phyloP scores from a whole-genome alignment of 2,329 filamentous ascomycete genomes.

The Aspergillus uvarum region DNA sequence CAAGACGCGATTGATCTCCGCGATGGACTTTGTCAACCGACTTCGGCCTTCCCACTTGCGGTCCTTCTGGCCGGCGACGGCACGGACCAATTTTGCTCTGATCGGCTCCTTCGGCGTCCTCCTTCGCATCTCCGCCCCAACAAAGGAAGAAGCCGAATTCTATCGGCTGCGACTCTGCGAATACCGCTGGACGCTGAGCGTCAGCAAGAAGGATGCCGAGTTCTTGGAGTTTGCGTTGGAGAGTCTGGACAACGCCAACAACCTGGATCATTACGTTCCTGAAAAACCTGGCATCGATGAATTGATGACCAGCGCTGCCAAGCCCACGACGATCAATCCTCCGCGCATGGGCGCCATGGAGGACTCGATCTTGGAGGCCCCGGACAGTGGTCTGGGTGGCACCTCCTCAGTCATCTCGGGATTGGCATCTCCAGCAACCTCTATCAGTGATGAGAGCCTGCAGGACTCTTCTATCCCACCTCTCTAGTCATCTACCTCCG shows the following conservation, averaged over 20 bases:
- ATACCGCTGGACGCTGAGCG: conserved; percentile 90
- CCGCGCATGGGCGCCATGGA: conserved; percentile 24
- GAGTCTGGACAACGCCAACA: conserved; percentile 71
- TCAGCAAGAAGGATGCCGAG: conserved; percentile 70
- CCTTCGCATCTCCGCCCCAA: conserved; percentile 84
- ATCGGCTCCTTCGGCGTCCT: conserved; percentile 92
- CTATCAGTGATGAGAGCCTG: conserved; percentile 33
- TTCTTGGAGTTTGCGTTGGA: conserved; percentile 66
- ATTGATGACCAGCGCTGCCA: conserved; percentile 35
- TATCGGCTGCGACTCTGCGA: conserved; percentile 82
- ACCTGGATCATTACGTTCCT: conserved; percentile 66
- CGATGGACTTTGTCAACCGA: conserved; percentile 96
- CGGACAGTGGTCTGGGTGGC: conserved; percentile 19
- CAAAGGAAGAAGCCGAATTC: conserved; percentile 86
- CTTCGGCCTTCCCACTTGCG: conserved; percentile 80
- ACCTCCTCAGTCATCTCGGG: conserved; percentile 41
- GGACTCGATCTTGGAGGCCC: conserved; percentile 28
- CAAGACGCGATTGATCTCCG: conserved; percentile 89
- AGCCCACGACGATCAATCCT: conserved; percentile 21
- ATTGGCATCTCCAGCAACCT: conserved; percentile 39
- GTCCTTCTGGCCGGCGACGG: conserved; percentile 71
- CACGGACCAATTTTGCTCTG: conserved; percentile 74
- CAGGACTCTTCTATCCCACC: conserved; percentile 22
- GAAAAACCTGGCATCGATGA: conserved; percentile 65
- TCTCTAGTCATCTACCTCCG: conserved; percentile 5